Evolutionary conservation across 202 grass and related monocot genomes (phyloP).

Genomic region (Zizania palustris): DNA sequence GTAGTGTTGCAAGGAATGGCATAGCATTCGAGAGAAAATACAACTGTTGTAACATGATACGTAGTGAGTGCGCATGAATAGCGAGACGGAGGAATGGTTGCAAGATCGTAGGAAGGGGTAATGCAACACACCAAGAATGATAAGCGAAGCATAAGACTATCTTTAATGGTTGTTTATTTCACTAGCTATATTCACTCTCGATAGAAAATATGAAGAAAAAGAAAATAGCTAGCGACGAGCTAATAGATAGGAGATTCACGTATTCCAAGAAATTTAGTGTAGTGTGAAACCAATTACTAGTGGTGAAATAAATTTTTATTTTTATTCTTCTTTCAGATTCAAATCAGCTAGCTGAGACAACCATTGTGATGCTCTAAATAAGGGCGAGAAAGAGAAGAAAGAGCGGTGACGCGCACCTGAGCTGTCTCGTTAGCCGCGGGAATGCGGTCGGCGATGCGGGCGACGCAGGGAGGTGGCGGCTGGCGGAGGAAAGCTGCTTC

Average conservation of each 20-base stretch:
- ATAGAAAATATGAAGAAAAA: no score
- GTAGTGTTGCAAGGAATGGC: background rate
- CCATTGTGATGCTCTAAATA: no score
- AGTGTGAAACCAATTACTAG: no score
- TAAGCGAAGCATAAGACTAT: background rate
- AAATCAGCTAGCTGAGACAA: no score
- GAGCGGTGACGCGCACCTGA: constrained; percentile 2
- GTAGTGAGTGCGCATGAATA: background rate
- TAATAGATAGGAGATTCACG: no score
- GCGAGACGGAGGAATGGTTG: background rate
- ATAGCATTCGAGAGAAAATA: background rate
- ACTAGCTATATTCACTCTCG: no score
- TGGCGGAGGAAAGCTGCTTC: background rate
- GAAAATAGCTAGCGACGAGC: no score
- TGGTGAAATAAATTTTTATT: no score
- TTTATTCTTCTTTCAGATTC: no score
- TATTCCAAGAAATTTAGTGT: no score
- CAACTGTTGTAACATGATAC: background rate
- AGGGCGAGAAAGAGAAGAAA: background rate
- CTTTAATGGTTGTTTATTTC: no score
- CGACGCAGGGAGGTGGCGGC: background rate
- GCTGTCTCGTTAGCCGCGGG: background rate
- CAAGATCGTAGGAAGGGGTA: constrained; percentile 10
- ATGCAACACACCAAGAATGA: background rate
- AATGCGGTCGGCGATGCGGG: background rate